Base-by-base conservation (phyloP, 2,329 filamentous ascomycete species). In the Hypoxylon sp. region DNA sequence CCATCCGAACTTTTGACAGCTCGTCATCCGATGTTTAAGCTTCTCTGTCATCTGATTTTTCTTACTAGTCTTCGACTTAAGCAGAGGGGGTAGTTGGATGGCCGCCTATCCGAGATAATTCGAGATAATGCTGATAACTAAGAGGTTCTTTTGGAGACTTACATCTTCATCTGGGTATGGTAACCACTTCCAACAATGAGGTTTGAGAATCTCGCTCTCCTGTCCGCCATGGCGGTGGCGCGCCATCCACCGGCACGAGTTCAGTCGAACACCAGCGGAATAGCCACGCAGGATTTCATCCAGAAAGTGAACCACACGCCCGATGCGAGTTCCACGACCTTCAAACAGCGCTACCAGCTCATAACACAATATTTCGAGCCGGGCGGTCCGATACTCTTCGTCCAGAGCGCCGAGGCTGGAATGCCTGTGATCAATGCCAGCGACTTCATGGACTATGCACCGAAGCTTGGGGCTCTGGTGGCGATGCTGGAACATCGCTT, bases 401-500 rank as follows among this genome's bases (percentile, higher is more conserved):
- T 59, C 7, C 59, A 61, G 29, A 49, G 47, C 15, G 56, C 50
- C 19, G 59, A 57, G 21, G 37, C 52, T 8, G 59, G 52, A 7
- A 61, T 61, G 56, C 26, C 43, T 23, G 5, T 11, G 9, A 55
- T 61, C 13, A 51, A 53, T 34, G 26, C 31, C 7, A 50, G 43
- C 41, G 53, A 57, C 35, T 59, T 59, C 15, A 31, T 55, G 12
- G 59, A 61, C 32, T 61, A 61, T 26, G 59, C 59, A 11, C 44
- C 52, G 9, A 44, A 51, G 12, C 51, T 61, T 3, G 43, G 47
- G 13, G 59, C 50, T 9, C 46, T 57, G 21, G 59, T 61, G 8
- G 59, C 47, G n/a, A 49, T 57, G 16, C 56, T 61, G 23, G 59
- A 61, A 27, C 59, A 61, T 21, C 50, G 56, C 12, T 61, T 48